Percentiles rank a stretch among this genome's conserved stretches.
Evolutionary conservation across 1,284 basidiomycete species (phyloP).

Genomic region (Testicularia cyperi): DNA sequence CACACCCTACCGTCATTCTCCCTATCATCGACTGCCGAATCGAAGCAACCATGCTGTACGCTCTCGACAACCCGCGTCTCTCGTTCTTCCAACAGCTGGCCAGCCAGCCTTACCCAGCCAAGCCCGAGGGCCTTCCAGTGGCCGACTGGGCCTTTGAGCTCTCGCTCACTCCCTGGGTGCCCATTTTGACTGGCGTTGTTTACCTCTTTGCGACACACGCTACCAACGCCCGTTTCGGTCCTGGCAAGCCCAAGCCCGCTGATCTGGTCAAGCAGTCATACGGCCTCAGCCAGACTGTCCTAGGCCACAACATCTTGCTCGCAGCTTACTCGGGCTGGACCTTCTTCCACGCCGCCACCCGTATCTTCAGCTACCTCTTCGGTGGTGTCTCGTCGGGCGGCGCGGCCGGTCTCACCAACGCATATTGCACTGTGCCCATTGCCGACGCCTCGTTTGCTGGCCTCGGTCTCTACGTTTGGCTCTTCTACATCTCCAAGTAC

Average conservation of each 20-base stretch:
- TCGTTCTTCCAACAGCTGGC: constrained; percentile 23
- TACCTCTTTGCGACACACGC: constrained; percentile 42
- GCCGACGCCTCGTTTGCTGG: constrained; percentile 44
- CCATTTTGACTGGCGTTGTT: constrained; percentile 18
- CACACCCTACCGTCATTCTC: background rate
- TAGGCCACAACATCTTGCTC: constrained; percentile 57
- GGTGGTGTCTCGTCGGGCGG: constrained; percentile 21
- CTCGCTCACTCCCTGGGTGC: constrained; percentile 33
- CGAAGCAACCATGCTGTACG: constrained; percentile 13
- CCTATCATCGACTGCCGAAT: background rate
- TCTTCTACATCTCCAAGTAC: constrained; percentile 60
- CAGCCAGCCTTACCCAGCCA: constrained; percentile 37
- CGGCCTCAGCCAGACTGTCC: constrained; percentile 37
- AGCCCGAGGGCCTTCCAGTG: constrained; percentile 33
- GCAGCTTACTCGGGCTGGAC: constrained; percentile 54
- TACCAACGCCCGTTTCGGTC: constrained; percentile 32
- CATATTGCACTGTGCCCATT: constrained; percentile 58
- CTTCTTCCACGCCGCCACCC: constrained; percentile 34
- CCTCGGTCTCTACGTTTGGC: constrained; percentile 50
- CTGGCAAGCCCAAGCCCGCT: constrained; percentile 35
- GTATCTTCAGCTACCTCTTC: constrained; percentile 26
- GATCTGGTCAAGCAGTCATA: constrained; percentile 40
- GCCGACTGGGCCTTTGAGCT: constrained; percentile 37
- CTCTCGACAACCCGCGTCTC: constrained; percentile 34
- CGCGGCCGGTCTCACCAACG: constrained; percentile 45